Evolutionary conservation across 2,329 filamentous ascomycete genomes (phyloP), one percentile per base, ranked within the genome.

Genomic region (Colletotrichum sublineola): DNA sequence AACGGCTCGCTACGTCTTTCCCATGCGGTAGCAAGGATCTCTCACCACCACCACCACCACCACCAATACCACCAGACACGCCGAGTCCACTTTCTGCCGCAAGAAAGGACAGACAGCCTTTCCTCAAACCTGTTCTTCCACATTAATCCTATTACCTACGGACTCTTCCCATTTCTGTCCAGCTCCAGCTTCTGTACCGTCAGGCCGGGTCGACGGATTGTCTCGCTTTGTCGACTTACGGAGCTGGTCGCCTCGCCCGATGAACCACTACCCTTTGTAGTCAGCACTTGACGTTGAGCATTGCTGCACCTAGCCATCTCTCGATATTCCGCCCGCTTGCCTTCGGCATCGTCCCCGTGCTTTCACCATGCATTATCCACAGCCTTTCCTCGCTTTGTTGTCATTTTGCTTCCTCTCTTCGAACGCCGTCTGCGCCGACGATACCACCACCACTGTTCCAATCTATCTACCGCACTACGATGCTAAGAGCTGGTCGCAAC

Each of bases 381-480:
- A 74, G 53, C 56, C 73, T 15, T 74, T 78, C 71, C 72, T 81
- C 65, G 72, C 75, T 5, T 24, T 81, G 63, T 60, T 81, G 36
- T 77, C 77, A 48, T 63, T 79, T 42, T 77, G 73, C 69, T 69
- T 74, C 44, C 31, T 70, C 53, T 38, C 50, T 52, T 38, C 65
- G 29, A 68, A 68, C 24, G 48, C 48, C 24, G 46, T 46, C 61
- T 15, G 63, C 65, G 71, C 73, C 68, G 76, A 75, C 52, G 73
- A 74, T 56, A 71, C 81, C 36, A 84, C 81, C 38, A 84, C 83
- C 4, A 83, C 82, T 24, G 83, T 85, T 20, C 83, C 84, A 38
- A 81, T 87, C 63, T 87, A 80, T 69, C 77, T 87, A 3, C 85
- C 85, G 0, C 81, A 82, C 48, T 87, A 86, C 63, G 73, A 78